These are phyloP conservation scores for Fusarium poae DNA, from an alignment of 2,329 filamentous ascomycete genomes.

Conservation along the genomic window DNA sequence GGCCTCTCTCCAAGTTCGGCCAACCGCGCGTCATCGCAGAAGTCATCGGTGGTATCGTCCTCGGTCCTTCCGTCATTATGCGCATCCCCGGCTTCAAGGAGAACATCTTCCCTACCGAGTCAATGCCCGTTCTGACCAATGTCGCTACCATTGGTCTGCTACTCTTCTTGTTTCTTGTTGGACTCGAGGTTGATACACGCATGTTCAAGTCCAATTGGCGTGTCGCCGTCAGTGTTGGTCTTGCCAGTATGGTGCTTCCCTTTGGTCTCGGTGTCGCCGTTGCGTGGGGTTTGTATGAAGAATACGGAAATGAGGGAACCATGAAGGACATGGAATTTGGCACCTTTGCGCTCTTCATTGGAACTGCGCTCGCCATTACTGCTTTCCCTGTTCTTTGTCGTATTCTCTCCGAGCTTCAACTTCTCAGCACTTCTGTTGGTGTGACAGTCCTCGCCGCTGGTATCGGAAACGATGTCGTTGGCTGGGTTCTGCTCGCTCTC, in stretches of 20 bases:
- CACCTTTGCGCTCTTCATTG: conserved; percentile 79
- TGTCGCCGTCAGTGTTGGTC: conserved; percentile 80
- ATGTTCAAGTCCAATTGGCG: conserved; percentile 85
- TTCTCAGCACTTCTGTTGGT: conserved; percentile 85
- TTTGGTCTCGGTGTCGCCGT: conserved; percentile 86
- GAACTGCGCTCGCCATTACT: conserved; percentile 93
- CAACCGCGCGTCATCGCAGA: conserved; percentile 88
- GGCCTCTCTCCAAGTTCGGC: conserved; percentile 79
- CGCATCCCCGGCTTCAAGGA: conserved; percentile 82
- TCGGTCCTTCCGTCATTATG: conserved; percentile 90
- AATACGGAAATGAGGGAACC: conserved; percentile 68
- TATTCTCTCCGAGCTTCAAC: conserved; percentile 90
- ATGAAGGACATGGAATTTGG: conserved; percentile 62
- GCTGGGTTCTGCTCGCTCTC: conserved; percentile 90
- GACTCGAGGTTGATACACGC: conserved; percentile 85
- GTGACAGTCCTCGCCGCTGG: conserved; percentile 91
- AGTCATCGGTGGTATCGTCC: conserved; percentile 84
- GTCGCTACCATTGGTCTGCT: conserved; percentile 87
- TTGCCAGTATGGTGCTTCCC: conserved; percentile 83
- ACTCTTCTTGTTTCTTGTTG: conserved; percentile 88
- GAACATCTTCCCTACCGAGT: conserved; percentile 80
- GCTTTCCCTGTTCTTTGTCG: conserved; percentile 92
- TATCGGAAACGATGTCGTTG: conserved; percentile 83
- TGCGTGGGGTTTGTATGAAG: conserved; percentile 82
- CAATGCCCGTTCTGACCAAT: conserved; percentile 80